Percentiles rank a stretch among this genome's conserved stretches.
These are phyloP conservation scores for Teunomyces gatunensis DNA, from an alignment of 805 yeast genomes.

Conservation along the genomic window DNA sequence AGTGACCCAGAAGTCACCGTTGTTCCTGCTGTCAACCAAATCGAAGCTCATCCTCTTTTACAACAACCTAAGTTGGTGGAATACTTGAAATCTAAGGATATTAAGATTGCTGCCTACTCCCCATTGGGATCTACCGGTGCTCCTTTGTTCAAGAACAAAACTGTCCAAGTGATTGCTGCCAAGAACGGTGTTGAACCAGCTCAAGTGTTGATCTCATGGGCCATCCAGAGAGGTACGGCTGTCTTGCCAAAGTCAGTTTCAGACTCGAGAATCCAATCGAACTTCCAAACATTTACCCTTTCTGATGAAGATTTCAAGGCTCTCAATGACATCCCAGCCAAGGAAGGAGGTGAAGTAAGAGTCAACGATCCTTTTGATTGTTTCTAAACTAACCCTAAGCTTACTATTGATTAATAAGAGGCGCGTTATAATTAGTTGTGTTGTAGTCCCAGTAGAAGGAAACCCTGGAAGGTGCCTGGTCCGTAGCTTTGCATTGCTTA, in stretches of 20 bases:
- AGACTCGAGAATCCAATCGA: constrained; percentile 29
- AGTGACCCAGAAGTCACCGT: constrained; percentile 17
- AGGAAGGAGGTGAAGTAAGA: constrained; percentile 2
- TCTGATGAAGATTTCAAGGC: constrained; percentile 33
- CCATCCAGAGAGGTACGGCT: constrained; percentile 34
- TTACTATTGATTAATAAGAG: constrained; percentile 6
- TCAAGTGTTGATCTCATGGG: constrained; percentile 39
- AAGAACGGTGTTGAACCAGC: constrained; percentile 33
- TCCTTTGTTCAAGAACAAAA: constrained; percentile 34
- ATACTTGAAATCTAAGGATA: constrained; percentile 13
- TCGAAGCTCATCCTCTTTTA: constrained; percentile 36
- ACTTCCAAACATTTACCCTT: constrained; percentile 33
- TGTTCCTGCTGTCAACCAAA: constrained; percentile 33
- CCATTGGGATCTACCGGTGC: constrained; percentile 36
- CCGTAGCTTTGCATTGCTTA: constrained; percentile 25
- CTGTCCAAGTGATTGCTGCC: constrained; percentile 25
- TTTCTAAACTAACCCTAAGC: not conserved
- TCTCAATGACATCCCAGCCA: constrained; percentile 3
- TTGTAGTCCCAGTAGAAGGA: constrained; percentile 44
- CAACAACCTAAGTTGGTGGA: constrained; percentile 22
- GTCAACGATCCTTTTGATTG: not conserved
- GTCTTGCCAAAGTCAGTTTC: constrained; percentile 40
- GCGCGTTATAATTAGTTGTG: constrained; percentile 20
- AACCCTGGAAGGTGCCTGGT: constrained; percentile 21
- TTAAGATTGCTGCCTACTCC: constrained; percentile 25